A percentile compares a stretch with the other conserved stretches of the same genome.
These are phyloP conservation scores for Solanum verrucosum DNA, from an alignment of 257 asterid genomes.

Conservation along the genomic window DNA sequence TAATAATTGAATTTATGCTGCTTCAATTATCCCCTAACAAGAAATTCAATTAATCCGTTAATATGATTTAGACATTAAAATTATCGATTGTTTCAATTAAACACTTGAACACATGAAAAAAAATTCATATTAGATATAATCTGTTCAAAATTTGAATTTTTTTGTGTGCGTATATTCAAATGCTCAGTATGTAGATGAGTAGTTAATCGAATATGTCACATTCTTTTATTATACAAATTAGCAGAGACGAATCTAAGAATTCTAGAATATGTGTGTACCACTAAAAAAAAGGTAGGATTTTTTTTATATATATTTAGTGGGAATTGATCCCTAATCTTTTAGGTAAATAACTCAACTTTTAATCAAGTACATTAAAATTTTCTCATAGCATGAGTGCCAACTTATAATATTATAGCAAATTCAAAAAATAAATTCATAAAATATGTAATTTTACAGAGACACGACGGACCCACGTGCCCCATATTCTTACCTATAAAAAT, in stretches of 20 bases:
- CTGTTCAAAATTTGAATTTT: not conserved
- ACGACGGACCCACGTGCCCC: accelerated
- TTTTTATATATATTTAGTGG: not conserved
- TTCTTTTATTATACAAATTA: not conserved
- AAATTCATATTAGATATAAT: too few relatives aligned
- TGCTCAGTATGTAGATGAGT: not conserved
- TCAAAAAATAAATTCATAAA: not conserved
- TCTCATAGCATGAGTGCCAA: not conserved
- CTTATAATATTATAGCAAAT: not conserved
- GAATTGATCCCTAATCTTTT: not conserved
- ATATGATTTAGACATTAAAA: not conserved
- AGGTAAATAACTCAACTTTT: not conserved
- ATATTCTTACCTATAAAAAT: not conserved
- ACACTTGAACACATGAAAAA: not conserved
- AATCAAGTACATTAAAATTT: not conserved
- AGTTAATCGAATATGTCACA: not conserved
- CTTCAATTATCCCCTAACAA: not conserved
- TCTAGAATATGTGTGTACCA: not conserved
- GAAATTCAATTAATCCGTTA: not conserved
- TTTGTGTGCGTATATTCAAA: not conserved
- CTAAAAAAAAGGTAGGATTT: too few relatives aligned
- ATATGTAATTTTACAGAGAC: not conserved
- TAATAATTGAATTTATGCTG: not conserved
- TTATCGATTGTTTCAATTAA: not conserved
- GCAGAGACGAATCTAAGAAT: not conserved